These are phyloP conservation scores for Populus nigra DNA, from an alignment of 345 rosid genomes.

Conservation along the genomic window DNA sequence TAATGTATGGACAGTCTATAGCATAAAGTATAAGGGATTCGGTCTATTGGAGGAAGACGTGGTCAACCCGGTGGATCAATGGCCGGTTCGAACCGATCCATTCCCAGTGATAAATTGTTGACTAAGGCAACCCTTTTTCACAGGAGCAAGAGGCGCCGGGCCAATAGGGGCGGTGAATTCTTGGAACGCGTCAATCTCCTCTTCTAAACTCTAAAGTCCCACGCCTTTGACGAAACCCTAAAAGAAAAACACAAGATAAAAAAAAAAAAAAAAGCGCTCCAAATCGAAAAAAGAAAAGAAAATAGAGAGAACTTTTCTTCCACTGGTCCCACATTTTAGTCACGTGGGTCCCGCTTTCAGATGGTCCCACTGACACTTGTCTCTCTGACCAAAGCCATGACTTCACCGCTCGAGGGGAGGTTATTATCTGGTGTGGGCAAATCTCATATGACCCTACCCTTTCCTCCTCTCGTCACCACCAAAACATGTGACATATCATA, in stretches of 20 bases:
- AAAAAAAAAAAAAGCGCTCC: neutral
- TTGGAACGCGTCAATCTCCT: conserved; percentile 42
- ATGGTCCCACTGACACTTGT: neutral
- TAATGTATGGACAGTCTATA: neutral
- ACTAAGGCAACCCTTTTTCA: conserved; percentile 30
- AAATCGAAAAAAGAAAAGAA: too few relatives aligned
- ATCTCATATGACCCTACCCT: too few relatives aligned
- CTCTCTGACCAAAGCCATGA: neutral
- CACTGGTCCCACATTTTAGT: neutral
- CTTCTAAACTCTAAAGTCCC: neutral
- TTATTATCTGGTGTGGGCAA: neutral
- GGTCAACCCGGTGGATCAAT: conserved; percentile 29
- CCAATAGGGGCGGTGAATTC: conserved; percentile 33
- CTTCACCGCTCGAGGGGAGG: neutral
- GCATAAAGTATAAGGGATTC: conserved; percentile 13
- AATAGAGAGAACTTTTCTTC: neutral
- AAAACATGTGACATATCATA: too few relatives aligned
- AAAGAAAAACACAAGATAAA: neutral
- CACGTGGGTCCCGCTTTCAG: conserved; percentile 1
- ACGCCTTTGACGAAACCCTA: neutral
- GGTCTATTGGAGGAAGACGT: conserved; percentile 21
- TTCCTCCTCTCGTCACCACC: too few relatives aligned
- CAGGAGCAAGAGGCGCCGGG: conserved; percentile 23
- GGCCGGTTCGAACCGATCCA: conserved; percentile 5
- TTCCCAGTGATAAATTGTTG: conserved; percentile 21